Percentiles rank a stretch among this genome's conserved stretches.
Conservation (phyloP, 2,329 filamentous ascomycete genomes). For the Cladophialophora carrionii region DNA sequence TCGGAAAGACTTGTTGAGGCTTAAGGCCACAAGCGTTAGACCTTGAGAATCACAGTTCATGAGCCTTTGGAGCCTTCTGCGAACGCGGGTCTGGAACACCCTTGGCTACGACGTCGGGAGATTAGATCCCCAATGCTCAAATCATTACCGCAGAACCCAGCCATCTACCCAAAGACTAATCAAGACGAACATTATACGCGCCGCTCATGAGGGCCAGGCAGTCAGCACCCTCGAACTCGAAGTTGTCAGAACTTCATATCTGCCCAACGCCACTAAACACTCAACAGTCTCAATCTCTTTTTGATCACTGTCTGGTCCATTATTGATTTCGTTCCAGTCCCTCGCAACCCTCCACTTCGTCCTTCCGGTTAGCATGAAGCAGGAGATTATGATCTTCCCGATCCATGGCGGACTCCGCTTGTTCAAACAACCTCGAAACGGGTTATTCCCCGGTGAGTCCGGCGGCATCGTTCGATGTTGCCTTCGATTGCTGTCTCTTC, state of each 20-base stretch:
- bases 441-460: neutral
- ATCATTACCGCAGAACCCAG: neutral
- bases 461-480: neutral
- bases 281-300: neutral
- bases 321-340: slow-evolving; percentile 7
- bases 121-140: neutral
- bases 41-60: neutral
- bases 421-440: neutral
- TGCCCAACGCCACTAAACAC: neutral
- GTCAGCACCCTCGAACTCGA: neutral
- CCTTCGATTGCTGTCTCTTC: neutral
- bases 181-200: neutral
- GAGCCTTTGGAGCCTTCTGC: neutral
- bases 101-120: neutral
- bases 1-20: neutral
- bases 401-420: neutral
- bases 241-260: neutral
- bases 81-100: neutral
- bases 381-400: neutral
- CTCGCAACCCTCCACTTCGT: neutral
- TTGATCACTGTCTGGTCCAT: neutral
- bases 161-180: neutral
- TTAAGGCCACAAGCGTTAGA: neutral
- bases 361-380: slow-evolving; percentile 3
- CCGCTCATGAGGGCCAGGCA: neutral